phyloP scores from a whole-genome alignment of 2,329 filamentous ascomycete species.

The Diplodia seriata region DNA sequence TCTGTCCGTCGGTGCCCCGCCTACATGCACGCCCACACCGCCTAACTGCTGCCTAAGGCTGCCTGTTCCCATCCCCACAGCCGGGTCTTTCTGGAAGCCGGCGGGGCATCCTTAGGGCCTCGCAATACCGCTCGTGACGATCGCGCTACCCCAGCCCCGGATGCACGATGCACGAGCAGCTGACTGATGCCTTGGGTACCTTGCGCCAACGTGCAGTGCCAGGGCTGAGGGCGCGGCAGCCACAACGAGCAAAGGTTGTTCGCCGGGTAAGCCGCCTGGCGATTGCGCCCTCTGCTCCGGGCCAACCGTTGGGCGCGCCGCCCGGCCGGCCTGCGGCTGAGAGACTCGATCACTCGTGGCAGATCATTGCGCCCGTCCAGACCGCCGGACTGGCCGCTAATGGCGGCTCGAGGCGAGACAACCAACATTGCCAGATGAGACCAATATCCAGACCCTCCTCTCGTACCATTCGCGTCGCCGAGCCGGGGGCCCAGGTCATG shows the following conservation, averaged over 20 bases:
- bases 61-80: constrained; percentile 20
- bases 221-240: neutral
- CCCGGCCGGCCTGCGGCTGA: neutral
- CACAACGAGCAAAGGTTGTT: neutral
- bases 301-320: neutral
- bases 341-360: neutral
- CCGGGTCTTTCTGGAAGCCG: constrained; percentile 22
- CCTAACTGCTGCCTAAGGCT: constrained; percentile 17
- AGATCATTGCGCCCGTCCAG: neutral
- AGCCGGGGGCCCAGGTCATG: neutral
- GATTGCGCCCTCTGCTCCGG: neutral
- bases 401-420: constrained; percentile 20
- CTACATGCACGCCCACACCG: neutral
- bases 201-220: constrained; percentile 9
- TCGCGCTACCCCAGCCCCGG: constrained; percentile 18
- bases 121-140: constrained; percentile 22
- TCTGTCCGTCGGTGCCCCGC: neutral
- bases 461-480: no score
- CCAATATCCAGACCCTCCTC: constrained; percentile 3
- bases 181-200: constrained; percentile 27
- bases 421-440: neutral
- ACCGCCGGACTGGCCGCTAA: neutral
- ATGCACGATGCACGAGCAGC: constrained; percentile 1
- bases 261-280: neutral
- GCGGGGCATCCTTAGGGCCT: constrained; percentile 14